These are phyloP conservation scores for Coemansia brasiliensis DNA, from an alignment of 192 early-diverging fungal genomes.

Conservation along the genomic window DNA sequence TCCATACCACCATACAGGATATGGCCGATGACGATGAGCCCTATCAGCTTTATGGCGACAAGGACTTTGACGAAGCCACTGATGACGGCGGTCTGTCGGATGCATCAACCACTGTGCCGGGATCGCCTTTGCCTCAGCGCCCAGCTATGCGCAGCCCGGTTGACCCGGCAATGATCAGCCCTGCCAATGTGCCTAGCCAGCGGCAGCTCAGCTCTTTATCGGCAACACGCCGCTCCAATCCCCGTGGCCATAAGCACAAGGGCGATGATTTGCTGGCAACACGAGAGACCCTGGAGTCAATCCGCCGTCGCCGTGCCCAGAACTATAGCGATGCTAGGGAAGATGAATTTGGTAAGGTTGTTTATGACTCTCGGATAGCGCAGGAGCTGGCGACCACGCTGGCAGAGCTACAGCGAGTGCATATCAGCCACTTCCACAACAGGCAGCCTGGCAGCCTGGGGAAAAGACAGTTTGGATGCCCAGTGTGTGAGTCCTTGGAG, in stretches of 20 bases:
- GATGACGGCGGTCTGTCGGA: constrained; percentile 32
- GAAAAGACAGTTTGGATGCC: constrained; percentile 1
- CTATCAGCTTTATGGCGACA: neutral
- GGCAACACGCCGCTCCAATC: neutral
- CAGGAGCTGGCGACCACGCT: constrained; percentile 39
- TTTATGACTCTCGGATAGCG: constrained; percentile 24
- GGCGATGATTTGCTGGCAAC: constrained; percentile 27
- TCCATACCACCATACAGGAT: constrained; percentile 9
- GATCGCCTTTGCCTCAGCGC: neutral
- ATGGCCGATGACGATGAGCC: constrained; percentile 4
- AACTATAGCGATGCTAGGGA: constrained; percentile 1
- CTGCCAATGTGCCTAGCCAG: constrained; percentile 12
- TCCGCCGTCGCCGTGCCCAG: constrained; percentile 16
- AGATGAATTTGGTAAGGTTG: constrained; percentile 1
- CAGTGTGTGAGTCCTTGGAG: constrained; percentile 33
- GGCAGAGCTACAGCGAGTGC: constrained; percentile 47
- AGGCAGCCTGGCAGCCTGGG: neutral
- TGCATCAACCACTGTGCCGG: constrained; percentile 44
- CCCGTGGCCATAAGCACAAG: neutral
- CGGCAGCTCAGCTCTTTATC: neutral
- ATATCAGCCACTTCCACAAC: constrained; percentile 29
- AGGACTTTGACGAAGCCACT: neutral
- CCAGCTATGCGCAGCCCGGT: constrained; percentile 23
- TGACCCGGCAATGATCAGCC: constrained; percentile 25
- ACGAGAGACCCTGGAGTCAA: constrained; percentile 28